Conservation (phyloP, 768 basidiomycete species). For the Agaricus bisporus region DNA sequence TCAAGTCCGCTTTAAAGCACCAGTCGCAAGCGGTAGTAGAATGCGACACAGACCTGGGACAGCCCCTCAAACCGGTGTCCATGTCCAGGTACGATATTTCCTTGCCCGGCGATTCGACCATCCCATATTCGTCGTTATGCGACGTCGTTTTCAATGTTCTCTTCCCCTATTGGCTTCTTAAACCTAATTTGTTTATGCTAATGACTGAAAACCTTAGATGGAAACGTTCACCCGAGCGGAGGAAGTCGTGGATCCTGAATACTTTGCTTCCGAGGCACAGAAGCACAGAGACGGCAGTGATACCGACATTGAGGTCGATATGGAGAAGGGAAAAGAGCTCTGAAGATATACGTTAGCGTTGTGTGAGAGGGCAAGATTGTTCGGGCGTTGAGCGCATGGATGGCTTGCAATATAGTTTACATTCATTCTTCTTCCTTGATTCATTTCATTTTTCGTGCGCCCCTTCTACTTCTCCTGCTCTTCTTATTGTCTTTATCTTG, state of each 20-base stretch:
- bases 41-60: slow-evolving; percentile 11
- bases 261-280: slow-evolving; percentile 13
- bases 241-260: slow-evolving; percentile 16
- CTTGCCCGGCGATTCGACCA: neutral
- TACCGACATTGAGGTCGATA: too few species aligned
- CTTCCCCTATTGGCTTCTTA: neutral
- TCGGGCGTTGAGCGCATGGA: too few species aligned
- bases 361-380: too few species aligned
- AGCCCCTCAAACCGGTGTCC: slow-evolving; percentile 27
- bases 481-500: too few species aligned
- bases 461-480: too few species aligned
- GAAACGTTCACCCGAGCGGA: slow-evolving; percentile 41
- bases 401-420: too few species aligned
- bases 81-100: slow-evolving; percentile 33
- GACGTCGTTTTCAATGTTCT: neutral
- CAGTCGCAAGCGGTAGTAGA: neutral
- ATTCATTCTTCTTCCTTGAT: too few species aligned
- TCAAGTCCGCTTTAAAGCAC: neutral
- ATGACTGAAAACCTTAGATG: slow-evolving; percentile 27
- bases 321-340: too few species aligned
- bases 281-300: too few species aligned
- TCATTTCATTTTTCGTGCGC: too few species aligned
- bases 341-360: too few species aligned
- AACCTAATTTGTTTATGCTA: neutral
- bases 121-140: neutral